Base-by-base conservation (phyloP, 2,329 filamentous ascomycete genomes). In the Sordariomycetes sp. region DNA sequence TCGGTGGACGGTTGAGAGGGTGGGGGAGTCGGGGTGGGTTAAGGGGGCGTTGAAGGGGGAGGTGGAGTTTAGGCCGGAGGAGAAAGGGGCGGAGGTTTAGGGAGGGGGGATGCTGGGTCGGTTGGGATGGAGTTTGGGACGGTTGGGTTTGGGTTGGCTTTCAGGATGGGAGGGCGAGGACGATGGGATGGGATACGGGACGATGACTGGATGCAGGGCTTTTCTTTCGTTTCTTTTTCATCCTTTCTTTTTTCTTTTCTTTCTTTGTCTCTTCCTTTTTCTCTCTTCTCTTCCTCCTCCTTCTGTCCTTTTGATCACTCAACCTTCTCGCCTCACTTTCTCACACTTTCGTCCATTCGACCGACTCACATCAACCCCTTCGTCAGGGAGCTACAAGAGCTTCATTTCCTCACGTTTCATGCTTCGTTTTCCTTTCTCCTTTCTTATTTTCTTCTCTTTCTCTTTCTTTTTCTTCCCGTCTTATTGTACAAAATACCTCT, bases 11-110 rank as follows among this genome's bases (percentile, higher is more conserved):
- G 71, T 97, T 59, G 80, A 85, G 53, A 85, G 88, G 62, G 85
- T 96, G 45, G 82, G 81, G 45, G 78, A 80, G 57, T 77, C 80
- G 59, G 78, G 82, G 17, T 99, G 91, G 90, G 88, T 97, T 2
- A 77, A 74, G 55, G 78, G 79, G 39, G 67, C 77, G 60, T 80
- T 95, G 2, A 79, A 86, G 3, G 80, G 76, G 6, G 82, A 80
- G 1, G 68, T 85, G 42, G 75, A 70, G 57, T 84, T 84, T 61
- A 71, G 79, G 51, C 81, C 84, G 62, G 81, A 84, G 63, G 72
- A 78, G 36, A 78, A 79, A 54, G 79, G 76, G 3, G 74, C 79
- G 62, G 79, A 79, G 64, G 74, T 82, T 34, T 67, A 24, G 20
- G 36, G 10, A 7, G 8, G 15, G n/a, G 15, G 39, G 39, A n/a